Conservation (phyloP, 2,329 filamentous ascomycete genomes). For the Pseudopithomyces maydicus region DNA sequence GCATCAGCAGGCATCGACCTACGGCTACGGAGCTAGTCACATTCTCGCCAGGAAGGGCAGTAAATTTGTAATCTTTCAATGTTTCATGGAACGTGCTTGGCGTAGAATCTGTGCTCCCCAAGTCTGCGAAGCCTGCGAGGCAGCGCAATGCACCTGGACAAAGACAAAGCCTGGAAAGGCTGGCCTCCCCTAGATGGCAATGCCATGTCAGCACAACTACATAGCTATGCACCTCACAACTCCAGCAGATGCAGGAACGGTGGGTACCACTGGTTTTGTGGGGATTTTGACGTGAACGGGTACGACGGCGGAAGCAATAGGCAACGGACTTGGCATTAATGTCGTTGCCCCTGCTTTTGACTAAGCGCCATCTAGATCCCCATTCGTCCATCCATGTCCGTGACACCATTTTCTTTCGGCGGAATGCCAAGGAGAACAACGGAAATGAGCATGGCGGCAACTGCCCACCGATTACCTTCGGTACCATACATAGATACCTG, state of each 20-base stretch:
- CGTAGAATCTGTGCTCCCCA: too few species aligned
- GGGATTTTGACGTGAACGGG: background rate
- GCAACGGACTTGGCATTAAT: conserved; percentile 2
- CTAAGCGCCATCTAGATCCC: background rate
- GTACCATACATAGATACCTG: background rate
- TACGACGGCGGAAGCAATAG: background rate
- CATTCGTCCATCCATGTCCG: background rate
- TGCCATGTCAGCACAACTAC: too few species aligned
- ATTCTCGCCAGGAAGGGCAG: too few species aligned
- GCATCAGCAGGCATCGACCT: too few species aligned
- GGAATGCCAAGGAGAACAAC: background rate
- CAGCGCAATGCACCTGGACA: too few species aligned
- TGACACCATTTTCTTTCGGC: background rate
- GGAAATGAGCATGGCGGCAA: conserved; percentile 1
- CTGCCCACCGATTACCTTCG: background rate
- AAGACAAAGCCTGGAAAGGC: background rate
- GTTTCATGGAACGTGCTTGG: too few species aligned
- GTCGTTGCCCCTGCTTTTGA: background rate
- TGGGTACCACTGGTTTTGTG: background rate
- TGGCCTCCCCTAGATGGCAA: too few species aligned
- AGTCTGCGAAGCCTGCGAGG: too few species aligned
- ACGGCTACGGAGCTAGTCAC: too few species aligned
- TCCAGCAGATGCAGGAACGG: background rate
- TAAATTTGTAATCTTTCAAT: too few species aligned
- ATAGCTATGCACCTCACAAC: too few species aligned